Evolutionary conservation across 768 basidiomycete species (phyloP), one percentile per base, ranked within the genome.

Genomic region (Rhizopogon vinicolor): DNA sequence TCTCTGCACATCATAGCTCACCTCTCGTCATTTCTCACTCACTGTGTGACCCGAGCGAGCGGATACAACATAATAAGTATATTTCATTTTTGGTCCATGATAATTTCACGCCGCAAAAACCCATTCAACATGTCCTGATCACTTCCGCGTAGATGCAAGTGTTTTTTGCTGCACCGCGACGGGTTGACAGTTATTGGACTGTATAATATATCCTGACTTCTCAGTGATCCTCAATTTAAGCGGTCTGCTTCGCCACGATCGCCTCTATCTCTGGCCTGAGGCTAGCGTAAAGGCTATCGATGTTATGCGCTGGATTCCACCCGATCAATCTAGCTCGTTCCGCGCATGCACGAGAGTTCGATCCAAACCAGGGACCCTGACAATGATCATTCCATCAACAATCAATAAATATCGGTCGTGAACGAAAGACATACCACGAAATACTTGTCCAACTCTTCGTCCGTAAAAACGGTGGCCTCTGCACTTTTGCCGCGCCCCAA

Each of bases 401-500:
- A 4, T 19, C 8, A 18, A 6, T 48, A 7, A 0, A 33, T 9
- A n/a, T 14, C 10, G 8, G 13, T 31, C 14, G 16, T 14, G 28
- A 29, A 16, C 3, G 14, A 25, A 41, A 35, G n/a, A 58, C 59
- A 40, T 41, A 66, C 67, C 29, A 28, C 25, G 12, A 62, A 59
- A 22, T 63, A 57, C 16, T 53, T 58, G 37, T 40, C 39, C 57
- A 52, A 40, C 56, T 68, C 65, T 39, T 44, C 51, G 22, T 51
- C 50, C 2, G 75, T 75, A 58, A 83, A 82, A 1, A 74, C 60
- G 1, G 75, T 78, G 3, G 80, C 78, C 48, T 71, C 50, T 63
- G 65, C 7, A 41, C 67, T 66, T 58, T 71, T 74, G 2, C 75
- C 76, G 8, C 74, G 58, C 2, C 68, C 70, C 16, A 75, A 19